A percentile compares a stretch with the other conserved stretches of the same genome.
These are phyloP conservation scores for Phyllosticta citrichinensis DNA, from an alignment of 2,329 filamentous ascomycete genomes.

Conservation along the genomic window DNA sequence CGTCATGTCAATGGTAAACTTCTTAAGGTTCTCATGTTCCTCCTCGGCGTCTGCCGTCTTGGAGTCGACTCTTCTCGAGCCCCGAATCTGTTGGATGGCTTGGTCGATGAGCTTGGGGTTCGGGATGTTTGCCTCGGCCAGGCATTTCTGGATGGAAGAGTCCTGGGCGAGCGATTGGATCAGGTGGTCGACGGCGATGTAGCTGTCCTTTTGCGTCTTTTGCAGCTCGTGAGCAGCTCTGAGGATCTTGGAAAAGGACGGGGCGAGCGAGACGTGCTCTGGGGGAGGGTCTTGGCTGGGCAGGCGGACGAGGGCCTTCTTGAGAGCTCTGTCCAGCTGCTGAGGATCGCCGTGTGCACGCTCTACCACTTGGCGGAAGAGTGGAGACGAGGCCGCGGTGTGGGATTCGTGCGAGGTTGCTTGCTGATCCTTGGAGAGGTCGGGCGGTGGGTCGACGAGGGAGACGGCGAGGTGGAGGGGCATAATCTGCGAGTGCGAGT, in stretches of 20 bases:
- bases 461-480: slow-evolving; percentile 83
- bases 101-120: slow-evolving; percentile 84
- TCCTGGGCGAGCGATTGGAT: slow-evolving; percentile 82
- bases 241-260: slow-evolving; percentile 71
- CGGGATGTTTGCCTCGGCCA: slow-evolving; percentile 82
- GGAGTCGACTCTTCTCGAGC: slow-evolving; percentile 86
- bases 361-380: slow-evolving; percentile 92
- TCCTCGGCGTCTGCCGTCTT: slow-evolving; percentile 90
- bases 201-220: slow-evolving; percentile 95
- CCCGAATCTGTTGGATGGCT: slow-evolving; percentile 84
- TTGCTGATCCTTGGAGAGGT: slow-evolving; percentile 71
- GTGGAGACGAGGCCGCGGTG: slow-evolving; percentile 52
- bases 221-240: slow-evolving; percentile 80
- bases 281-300: slow-evolving; percentile 93
- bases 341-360: slow-evolving; percentile 88
- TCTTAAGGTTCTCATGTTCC: slow-evolving; percentile 91
- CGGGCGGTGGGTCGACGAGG: slow-evolving; percentile 64
- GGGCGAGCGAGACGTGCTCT: slow-evolving; percentile 74
- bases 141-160: slow-evolving; percentile 55
- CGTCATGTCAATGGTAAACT: slow-evolving; percentile 99
- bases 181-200: slow-evolving; percentile 87
- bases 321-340: slow-evolving; percentile 75
- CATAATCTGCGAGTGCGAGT: slow-evolving; percentile 81
- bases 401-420: slow-evolving; percentile 52
- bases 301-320: slow-evolving; percentile 81